Evolutionary conservation across 306 rosid genomes (phyloP).

Genomic region (Vigna reflexopilosa): DNA sequence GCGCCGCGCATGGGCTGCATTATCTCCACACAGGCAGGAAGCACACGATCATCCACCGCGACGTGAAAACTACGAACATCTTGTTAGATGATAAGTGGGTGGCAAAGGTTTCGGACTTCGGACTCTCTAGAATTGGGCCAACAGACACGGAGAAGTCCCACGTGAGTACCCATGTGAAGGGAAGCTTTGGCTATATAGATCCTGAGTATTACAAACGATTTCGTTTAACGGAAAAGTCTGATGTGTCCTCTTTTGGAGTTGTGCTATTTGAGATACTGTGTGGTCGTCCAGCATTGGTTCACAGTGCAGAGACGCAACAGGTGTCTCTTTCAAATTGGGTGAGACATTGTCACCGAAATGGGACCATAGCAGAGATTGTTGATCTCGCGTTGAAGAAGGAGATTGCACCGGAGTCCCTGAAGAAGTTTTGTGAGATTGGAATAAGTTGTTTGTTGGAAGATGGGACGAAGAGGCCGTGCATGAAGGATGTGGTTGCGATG

Average conservation of each 20-base stretch:
- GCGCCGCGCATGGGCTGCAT: slow-evolving; percentile 59
- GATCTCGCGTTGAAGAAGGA: too few species aligned
- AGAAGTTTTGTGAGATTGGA: slow-evolving; percentile 45
- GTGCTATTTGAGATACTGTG: slow-evolving; percentile 64
- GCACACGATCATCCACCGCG: slow-evolving; percentile 61
- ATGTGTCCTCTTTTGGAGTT: slow-evolving; percentile 70
- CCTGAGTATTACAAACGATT: not conserved
- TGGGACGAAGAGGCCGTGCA: slow-evolving; percentile 54
- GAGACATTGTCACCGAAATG: slow-evolving; percentile 7
- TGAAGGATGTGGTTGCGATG: slow-evolving; percentile 68
- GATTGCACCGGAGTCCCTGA: slow-evolving; percentile 45
- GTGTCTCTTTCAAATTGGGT: slow-evolving; percentile 59
- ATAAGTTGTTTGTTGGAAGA: slow-evolving; percentile 61
- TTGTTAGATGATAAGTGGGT: slow-evolving; percentile 56
- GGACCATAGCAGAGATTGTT: too few species aligned
- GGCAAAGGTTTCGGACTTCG: slow-evolving; percentile 58
- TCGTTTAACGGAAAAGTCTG: slow-evolving; percentile 37
- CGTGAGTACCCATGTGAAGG: slow-evolving; percentile 39
- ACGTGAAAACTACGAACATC: slow-evolving; percentile 65
- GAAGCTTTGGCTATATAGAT: not conserved
- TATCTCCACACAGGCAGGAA: slow-evolving; percentile 59
- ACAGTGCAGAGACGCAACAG: slow-evolving; percentile 17
- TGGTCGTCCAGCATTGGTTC: slow-evolving; percentile 48
- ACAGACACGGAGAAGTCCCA: slow-evolving; percentile 39
- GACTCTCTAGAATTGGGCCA: slow-evolving; percentile 30